Base-by-base conservation (phyloP, 1,284 basidiomycete genomes). In the Coniferiporia sulphurascens region DNA sequence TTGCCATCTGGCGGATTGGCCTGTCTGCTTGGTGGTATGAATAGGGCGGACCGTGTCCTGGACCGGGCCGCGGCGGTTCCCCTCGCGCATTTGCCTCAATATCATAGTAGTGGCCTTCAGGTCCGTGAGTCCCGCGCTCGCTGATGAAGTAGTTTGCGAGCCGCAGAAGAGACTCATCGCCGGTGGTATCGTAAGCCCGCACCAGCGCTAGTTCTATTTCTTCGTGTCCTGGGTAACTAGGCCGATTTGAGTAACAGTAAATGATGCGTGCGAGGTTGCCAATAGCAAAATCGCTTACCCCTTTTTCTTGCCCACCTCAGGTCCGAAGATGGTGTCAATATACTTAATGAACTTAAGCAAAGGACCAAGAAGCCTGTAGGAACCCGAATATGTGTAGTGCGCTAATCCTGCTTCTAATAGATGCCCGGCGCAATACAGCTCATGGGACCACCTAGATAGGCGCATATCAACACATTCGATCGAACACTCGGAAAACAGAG, bases 191-290 rank as follows among this genome's bases (percentile, higher is more conserved):
- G 52, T 64, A 63, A 12, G 59, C 55, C 17, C 60, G 60, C 17
- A 66, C 35, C 1, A 67, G 58, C 12, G 65, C 65, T 4, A 67
- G 55, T 46, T 67, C 66, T 4, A 67, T 46, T 38, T 65, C 65
- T 46, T 67, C 63, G 48, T 67, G 66, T 12, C 66, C 66, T 5
- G 66, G 66, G 48, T 67, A 67, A 12, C 65, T 66, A 43, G n/a
- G 34, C 10, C 3, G 17, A 55, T 52, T 46, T 21, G n/a, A n/a
- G 3, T 12, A 35, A 17, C 21, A n/a, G 21, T n/a, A 46, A 49
- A 38, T 19, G 4, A 43, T 19, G 8, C 21, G 15, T 19, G n/a
- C 38, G 51, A 41, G 46, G 32, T 12, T 22, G 45, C 10, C 17
- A 36, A 22, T 44, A 19, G 12, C 10, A n/a, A 56, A 48, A 10